Evolutionary conservation across 495 filamentous ascomycete genomes (phyloP).

Genomic region (Antarctomyces pellizariae): DNA sequence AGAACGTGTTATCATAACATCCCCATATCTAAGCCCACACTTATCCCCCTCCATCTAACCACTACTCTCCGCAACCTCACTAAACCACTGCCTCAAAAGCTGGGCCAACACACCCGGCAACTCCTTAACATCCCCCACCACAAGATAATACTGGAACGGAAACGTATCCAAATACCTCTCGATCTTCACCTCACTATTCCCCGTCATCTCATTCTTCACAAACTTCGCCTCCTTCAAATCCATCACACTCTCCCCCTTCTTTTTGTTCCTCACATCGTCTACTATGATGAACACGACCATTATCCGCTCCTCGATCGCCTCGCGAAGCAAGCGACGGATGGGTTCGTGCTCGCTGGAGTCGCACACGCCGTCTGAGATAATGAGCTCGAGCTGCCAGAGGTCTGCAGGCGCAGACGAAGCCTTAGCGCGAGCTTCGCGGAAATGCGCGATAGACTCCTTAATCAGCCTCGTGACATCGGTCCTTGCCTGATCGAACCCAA

Average conservation of each 20-base stretch:
- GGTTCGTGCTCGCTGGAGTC: conserved; percentile 54
- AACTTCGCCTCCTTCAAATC: conserved; percentile 67
- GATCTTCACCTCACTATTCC: conserved; percentile 34
- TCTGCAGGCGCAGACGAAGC: conserved; percentile 37
- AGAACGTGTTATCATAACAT: too few relatives aligned
- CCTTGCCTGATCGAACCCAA: conserved; percentile 60
- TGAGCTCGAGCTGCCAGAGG: conserved; percentile 88
- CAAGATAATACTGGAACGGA: conserved; percentile 86
- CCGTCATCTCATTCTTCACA: conserved; percentile 36
- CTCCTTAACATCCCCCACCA: conserved; percentile 79
- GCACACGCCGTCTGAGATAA: conserved; percentile 83
- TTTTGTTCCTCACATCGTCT: conserved; percentile 38
- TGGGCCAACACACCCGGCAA: conserved; percentile 71
- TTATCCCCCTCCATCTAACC: too few relatives aligned
- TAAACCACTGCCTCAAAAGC: conserved; percentile 88
- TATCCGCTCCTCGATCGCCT: conserved; percentile 77
- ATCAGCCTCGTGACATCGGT: conserved; percentile 71
- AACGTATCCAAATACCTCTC: conserved; percentile 84
- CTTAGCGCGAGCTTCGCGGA: conserved; percentile 47
- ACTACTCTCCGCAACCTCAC: conserved; percentile 50
- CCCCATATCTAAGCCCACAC: too few relatives aligned
- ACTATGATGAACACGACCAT: conserved; percentile 98
- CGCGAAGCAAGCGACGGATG: conserved; percentile 55
- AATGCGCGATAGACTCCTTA: conserved; percentile 50
- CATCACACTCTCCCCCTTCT: conserved; percentile 33